These are phyloP conservation scores for Hanseniaspora gamundiae DNA, from an alignment of 1,139 yeast genomes.

Conservation along the genomic window DNA sequence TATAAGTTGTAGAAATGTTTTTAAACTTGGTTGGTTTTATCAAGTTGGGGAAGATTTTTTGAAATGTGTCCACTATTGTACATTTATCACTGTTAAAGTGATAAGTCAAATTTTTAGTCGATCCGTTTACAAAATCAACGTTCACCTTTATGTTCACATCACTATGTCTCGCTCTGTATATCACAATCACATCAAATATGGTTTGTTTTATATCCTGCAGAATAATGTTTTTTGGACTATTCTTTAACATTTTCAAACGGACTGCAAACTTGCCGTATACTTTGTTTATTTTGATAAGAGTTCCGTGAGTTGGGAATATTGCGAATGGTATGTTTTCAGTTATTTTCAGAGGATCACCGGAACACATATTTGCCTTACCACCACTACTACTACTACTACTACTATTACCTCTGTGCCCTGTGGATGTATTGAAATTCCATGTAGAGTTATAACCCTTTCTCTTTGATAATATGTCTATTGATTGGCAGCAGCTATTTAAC, in stretches of 20 bases:
- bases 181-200: not conserved
- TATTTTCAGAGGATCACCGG: too few species aligned
- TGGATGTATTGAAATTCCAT: not conserved
- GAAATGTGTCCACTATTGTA: not conserved
- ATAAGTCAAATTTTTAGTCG: not conserved
- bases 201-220: not conserved
- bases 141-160: not conserved
- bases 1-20: slow-evolving; percentile 10
- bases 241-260: not conserved
- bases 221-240: not conserved
- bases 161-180: not conserved
- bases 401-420: not conserved
- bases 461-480: not conserved
- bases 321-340: too few species aligned
- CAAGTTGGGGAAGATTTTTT: not conserved
- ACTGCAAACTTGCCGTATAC: not conserved
- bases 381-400: too few species aligned
- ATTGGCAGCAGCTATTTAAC: not conserved
- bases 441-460: not conserved
- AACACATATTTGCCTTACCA: too few species aligned
- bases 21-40: not conserved
- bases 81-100: not conserved
- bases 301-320: not conserved
- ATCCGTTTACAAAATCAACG: not conserved
- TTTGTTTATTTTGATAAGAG: not conserved